phyloP scores from a whole-genome alignment of 2,329 filamentous ascomycete species.

The Gliomastix tumulicola region DNA sequence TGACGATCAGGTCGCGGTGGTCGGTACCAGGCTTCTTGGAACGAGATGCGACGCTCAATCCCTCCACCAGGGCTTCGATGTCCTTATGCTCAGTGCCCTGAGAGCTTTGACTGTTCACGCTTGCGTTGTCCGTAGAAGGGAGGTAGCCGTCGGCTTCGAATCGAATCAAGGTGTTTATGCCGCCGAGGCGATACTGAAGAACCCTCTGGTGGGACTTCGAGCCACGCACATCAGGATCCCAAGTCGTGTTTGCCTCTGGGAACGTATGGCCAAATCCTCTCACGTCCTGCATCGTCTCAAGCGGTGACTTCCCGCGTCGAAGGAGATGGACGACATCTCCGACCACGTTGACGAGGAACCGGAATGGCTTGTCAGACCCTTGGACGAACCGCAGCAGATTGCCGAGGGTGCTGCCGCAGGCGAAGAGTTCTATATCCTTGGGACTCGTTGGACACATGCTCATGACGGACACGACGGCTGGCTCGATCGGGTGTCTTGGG shows the following conservation, averaged over 20 bases:
- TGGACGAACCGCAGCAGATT: conserved; percentile 49
- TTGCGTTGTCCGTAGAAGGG: not conserved
- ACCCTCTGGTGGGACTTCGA: conserved; percentile 58
- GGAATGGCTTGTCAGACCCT: conserved; percentile 37
- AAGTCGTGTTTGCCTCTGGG: conserved; percentile 58
- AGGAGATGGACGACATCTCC: conserved; percentile 49
- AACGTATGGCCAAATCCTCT: conserved; percentile 60
- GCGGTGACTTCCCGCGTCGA: conserved; percentile 53
- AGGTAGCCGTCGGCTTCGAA: conserved; percentile 54
- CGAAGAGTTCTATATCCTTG: conserved; percentile 48
- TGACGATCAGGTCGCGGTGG: conserved; percentile 5
- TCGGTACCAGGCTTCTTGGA: not conserved
- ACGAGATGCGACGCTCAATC: not conserved
- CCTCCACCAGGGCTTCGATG: not conserved
- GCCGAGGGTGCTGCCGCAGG: conserved; percentile 50
- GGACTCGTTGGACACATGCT: conserved; percentile 10
- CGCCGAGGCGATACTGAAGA: conserved; percentile 50
- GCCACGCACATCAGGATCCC: conserved; percentile 43
- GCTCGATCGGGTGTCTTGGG: conserved; percentile 41
- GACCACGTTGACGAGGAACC: conserved; percentile 47
- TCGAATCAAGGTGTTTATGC: conserved; percentile 27
- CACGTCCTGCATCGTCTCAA: conserved; percentile 46
- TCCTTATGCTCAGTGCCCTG: not conserved
- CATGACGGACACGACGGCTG: conserved; percentile 34
- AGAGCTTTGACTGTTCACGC: not conserved